These are phyloP conservation scores for Russula brevipes DNA, from an alignment of 768 basidiomycete genomes.

Conservation along the genomic window DNA sequence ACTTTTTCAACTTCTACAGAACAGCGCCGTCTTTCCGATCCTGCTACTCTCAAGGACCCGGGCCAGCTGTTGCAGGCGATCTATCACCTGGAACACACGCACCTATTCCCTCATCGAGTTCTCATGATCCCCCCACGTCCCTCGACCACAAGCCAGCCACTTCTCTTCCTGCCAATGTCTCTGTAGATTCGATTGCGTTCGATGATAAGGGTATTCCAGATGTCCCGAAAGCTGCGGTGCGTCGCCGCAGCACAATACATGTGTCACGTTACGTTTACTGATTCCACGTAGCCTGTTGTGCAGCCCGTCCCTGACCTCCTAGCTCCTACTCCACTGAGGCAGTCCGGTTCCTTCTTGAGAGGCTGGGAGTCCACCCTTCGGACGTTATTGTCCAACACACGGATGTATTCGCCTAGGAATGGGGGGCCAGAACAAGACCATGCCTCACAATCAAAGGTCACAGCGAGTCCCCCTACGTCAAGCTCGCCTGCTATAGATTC, in stretches of 20 bases:
- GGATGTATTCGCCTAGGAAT: not conserved
- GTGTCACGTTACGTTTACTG: not conserved
- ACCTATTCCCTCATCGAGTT: not conserved
- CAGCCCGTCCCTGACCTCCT: constrained; percentile 14
- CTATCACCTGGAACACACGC: not conserved
- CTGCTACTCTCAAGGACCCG: not conserved
- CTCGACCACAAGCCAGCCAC: not conserved
- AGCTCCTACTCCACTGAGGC: constrained; percentile 10
- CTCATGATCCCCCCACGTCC: not conserved
- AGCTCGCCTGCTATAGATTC: not conserved
- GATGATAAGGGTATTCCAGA: constrained; percentile 2
- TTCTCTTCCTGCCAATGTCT: not conserved
- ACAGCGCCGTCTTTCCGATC: not conserved
- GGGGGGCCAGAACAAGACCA: not conserved
- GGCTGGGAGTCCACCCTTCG: not conserved
- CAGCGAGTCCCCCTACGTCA: not conserved
- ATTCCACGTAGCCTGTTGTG: constrained; percentile 1
- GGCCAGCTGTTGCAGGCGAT: not conserved
- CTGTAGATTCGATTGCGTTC: constrained; percentile 9
- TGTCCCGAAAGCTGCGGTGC: constrained; percentile 3
- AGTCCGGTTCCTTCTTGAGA: not conserved
- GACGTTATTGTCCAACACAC: not conserved
- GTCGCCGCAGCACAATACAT: not conserved
- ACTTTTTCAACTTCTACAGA: not conserved
- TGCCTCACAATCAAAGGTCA: not conserved